These are phyloP conservation scores for Plasmodium vivax DNA, from an alignment of 169 alveolate species.

Conservation along the genomic window DNA sequence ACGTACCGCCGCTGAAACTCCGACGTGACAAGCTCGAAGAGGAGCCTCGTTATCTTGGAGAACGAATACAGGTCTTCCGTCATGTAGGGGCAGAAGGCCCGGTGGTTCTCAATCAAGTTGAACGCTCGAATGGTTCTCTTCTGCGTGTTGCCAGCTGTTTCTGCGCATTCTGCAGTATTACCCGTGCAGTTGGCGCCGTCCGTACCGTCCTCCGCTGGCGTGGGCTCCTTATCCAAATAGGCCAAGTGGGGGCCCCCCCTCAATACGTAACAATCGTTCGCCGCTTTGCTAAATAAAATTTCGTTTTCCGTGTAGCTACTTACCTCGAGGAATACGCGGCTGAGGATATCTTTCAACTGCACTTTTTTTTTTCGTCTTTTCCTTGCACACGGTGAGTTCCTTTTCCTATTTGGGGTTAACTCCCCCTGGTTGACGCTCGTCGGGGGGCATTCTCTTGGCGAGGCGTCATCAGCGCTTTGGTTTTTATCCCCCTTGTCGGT, in stretches of 20 bases:
- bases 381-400: neutral
- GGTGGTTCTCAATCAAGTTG: constrained; percentile 51
- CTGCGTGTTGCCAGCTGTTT: neutral
- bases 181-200: neutral
- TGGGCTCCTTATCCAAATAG: neutral
- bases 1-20: constrained; percentile 57
- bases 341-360: neutral
- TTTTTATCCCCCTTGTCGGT: neutral
- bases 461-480: neutral
- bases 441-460: neutral
- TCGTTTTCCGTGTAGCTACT: constrained; percentile 18
- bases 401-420: neutral
- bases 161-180: neutral
- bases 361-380: neutral
- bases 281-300: constrained; percentile 9
- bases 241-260: neutral
- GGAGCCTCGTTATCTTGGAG: constrained; percentile 60
- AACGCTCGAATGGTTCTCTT: constrained; percentile 16
- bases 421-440: neutral
- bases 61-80: constrained; percentile 65
- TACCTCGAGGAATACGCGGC: constrained; percentile 5
- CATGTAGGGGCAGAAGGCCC: constrained; percentile 59
- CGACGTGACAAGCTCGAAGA: constrained; percentile 49
- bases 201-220: neutral
- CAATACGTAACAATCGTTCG: constrained; percentile 34